Base-by-base conservation (phyloP, 2,329 filamentous ascomycete genomes). In the Stachybotrys echinatus region DNA sequence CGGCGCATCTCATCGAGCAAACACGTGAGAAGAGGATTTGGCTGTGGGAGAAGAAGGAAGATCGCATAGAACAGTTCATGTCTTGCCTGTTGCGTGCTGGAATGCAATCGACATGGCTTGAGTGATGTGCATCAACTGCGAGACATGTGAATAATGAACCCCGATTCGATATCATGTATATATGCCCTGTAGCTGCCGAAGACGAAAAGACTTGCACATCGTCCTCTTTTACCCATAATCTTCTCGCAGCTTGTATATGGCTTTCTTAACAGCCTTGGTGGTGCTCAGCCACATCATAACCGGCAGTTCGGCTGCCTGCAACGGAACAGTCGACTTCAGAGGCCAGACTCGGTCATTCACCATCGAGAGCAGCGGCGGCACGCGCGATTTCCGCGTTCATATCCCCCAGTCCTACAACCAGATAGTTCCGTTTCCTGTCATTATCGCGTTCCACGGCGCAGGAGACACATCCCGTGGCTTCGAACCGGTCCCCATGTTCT, bases 401-500 rank as follows among this genome's bases (percentile, higher is more conserved):
- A 34, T 34, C 27, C 14, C 14, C 27, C n/a, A n/a, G n/a, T n/a
- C n/a, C n/a, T n/a, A n/a, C n/a, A n/a, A n/a, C n/a, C n/a, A 34
- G 27, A 34, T 8, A 34, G 27, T 3, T 8, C 27, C 27, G 5
- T 34, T 3, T 3, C 70, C 74, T 0, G 55, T 76, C 2, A 66
- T 79, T 10, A 59, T 79, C 10, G 74, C 71, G 0, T 78, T 74
- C 50, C 75, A 79, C 53, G 75, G 73, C 4, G 64, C 65, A 0
- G 66, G 62, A 43, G 64, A 66, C 23, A 67, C 65, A 14, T 67
- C 72, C 0, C 50, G 59, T 1, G 45, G 52, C 4, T 60, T 65
- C 65, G 47, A 72, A 71, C 40, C 55, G 61, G 52, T 52, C 55
- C 37, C 66, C 65, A 52, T 65, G 48, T 65, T 79, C 49, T 69